Conservation (phyloP, 2,329 filamentous ascomycete genomes). For the Pseudogymnoascus sp. region DNA sequence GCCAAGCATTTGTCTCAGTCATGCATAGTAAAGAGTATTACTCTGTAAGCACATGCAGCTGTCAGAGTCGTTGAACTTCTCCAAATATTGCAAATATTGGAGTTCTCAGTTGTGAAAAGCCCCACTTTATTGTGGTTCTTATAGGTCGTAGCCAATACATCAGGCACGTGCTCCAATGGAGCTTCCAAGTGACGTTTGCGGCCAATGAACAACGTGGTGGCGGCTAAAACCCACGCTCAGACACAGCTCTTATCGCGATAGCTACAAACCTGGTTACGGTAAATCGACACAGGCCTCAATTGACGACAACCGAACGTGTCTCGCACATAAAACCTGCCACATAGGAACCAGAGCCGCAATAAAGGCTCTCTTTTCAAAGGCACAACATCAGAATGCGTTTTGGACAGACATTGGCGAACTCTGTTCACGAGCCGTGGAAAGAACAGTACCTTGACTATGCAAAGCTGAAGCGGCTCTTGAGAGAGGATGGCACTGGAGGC, state of each 20-base stretch:
- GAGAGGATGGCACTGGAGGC: constrained; percentile 55
- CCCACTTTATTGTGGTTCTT: background rate
- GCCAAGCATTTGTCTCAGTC: background rate
- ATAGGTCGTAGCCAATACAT: background rate
- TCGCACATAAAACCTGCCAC: background rate
- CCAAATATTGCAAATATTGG: background rate
- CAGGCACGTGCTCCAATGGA: background rate
- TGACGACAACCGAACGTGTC: background rate
- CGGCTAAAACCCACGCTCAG: background rate
- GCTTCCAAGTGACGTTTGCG: background rate
- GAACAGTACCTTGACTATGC: constrained; percentile 92
- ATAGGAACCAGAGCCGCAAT: background rate
- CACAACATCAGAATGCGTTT: constrained; percentile 64
- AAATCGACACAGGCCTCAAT: background rate
- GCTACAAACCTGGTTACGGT: background rate
- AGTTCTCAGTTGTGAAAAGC: background rate
- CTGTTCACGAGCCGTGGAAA: constrained; percentile 81
- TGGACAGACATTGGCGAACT: constrained; percentile 74
- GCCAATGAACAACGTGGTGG: constrained; percentile 3
- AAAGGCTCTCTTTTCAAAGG: background rate
- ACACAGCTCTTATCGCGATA: constrained; percentile 5
- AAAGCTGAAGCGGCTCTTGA: constrained; percentile 82
- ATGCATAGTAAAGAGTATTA: background rate
- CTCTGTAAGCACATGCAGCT: background rate
- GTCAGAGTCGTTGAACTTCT: background rate